These are phyloP conservation scores for Trifolium fragiferum DNA, from an alignment of 306 rosid species.

Conservation along the genomic window DNA sequence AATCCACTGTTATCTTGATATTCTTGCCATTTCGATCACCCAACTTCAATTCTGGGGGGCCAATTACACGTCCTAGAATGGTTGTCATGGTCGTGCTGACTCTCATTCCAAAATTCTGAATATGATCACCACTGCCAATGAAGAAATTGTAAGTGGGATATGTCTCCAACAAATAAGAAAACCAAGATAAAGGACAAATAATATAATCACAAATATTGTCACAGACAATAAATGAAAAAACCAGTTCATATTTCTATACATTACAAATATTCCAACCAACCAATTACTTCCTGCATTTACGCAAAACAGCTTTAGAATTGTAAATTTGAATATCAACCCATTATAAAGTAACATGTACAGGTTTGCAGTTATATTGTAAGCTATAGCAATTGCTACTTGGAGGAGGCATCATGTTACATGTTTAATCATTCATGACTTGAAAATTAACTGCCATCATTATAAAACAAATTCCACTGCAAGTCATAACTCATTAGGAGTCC, in stretches of 20 bases:
- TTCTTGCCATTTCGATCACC: constrained; percentile 58
- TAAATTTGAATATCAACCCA: background rate
- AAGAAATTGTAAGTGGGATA: constrained; percentile 23
- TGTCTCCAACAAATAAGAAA: constrained; percentile 11
- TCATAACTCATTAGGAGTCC: constrained; percentile 21
- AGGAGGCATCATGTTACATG: constrained; percentile 17
- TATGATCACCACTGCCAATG: constrained; percentile 59
- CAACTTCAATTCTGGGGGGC: constrained; percentile 69
- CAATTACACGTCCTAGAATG: constrained; percentile 66
- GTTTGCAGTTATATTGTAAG: constrained; percentile 23
- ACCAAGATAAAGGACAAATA: background rate
- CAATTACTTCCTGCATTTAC: constrained; percentile 12
- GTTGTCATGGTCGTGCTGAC: constrained; percentile 61
- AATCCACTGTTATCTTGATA: constrained; percentile 52
- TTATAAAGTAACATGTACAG: background rate
- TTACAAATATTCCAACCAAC: constrained; percentile 8
- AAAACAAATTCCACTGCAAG: constrained; percentile 12
- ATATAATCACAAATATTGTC: constrained; percentile 7
- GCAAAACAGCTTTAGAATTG: constrained; percentile 11
- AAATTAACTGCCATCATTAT: constrained; percentile 10
- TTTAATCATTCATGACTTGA: constrained; percentile 30
- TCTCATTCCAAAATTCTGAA: constrained; percentile 65
- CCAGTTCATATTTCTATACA: constrained; percentile 11
- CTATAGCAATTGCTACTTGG: constrained; percentile 29
- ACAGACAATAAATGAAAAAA: constrained; percentile 5